Conservation (phyloP, 495 filamentous ascomycete species). For the Penicillium ochrochloron region DNA sequence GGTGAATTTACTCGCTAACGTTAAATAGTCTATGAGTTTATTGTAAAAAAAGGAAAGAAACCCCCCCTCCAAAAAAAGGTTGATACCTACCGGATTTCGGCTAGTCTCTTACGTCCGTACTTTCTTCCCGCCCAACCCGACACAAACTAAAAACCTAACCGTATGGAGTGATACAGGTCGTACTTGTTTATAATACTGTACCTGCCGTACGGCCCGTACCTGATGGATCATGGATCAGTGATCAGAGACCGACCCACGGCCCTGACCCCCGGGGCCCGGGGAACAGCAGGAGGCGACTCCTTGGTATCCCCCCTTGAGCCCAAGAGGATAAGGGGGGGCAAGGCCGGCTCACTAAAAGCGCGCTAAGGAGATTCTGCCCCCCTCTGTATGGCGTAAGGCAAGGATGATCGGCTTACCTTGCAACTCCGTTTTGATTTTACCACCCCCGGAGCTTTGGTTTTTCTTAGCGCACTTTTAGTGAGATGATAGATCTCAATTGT, state of each 20-base stretch:
- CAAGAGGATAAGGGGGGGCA: neutral
- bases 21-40: neutral
- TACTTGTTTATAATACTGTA: slow-evolving; percentile 7
- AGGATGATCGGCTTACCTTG: slow-evolving; percentile 41
- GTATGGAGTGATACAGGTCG: neutral
- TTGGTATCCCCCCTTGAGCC: slow-evolving; percentile 22
- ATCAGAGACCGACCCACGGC: slow-evolving; percentile 35
- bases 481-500: slow-evolving; percentile 52
- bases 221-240: slow-evolving; percentile 27
- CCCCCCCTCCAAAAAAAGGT: neutral
- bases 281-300: slow-evolving; percentile 39
- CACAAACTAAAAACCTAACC: neutral
- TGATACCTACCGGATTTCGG: slow-evolving; percentile 9
- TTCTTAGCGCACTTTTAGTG: slow-evolving; percentile 42
- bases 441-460: slow-evolving; percentile 45
- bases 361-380: slow-evolving; percentile 36
- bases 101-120: neutral
- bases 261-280: slow-evolving; percentile 47
- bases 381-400: slow-evolving; percentile 37
- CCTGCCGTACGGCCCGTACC: neutral
- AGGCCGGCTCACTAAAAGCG: slow-evolving; percentile 23
- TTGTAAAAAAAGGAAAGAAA: neutral
- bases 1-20: neutral
- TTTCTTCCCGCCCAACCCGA: slow-evolving; percentile 5
- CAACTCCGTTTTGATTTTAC: slow-evolving; percentile 16